Conservation (phyloP, 495 filamentous ascomycete species). For the Hypoxylon lienhwacheense region DNA sequence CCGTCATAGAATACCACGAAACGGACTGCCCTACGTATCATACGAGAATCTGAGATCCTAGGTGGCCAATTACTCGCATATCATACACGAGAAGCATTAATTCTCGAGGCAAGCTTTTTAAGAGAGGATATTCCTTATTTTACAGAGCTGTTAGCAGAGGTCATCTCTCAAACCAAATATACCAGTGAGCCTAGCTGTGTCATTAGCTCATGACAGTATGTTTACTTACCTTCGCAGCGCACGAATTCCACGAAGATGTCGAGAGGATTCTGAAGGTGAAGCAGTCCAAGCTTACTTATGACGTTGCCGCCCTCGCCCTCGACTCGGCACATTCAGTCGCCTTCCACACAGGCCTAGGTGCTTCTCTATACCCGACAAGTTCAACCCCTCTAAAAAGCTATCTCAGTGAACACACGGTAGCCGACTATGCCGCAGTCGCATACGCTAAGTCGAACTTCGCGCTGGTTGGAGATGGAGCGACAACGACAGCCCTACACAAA, state of each 20-base stretch:
- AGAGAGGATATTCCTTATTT: constrained; percentile 96
- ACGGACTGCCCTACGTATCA: constrained; percentile 86
- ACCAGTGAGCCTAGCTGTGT: constrained; percentile 59
- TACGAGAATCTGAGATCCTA: constrained; percentile 90
- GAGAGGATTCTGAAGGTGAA: constrained; percentile 67
- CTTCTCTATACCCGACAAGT: constrained; percentile 68
- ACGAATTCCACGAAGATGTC: constrained; percentile 88
- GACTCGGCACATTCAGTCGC: constrained; percentile 85
- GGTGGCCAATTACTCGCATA: constrained; percentile 81
- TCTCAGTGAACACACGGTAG: constrained; percentile 69
- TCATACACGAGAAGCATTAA: constrained; percentile 89
- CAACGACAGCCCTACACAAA: constrained; percentile 73
- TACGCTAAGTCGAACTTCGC: constrained; percentile 90
- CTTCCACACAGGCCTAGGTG: constrained; percentile 92
- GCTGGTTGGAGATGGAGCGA: constrained; percentile 84
- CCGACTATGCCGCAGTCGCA: constrained; percentile 69
- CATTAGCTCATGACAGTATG: constrained; percentile 28
- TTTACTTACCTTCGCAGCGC: constrained; percentile 54
- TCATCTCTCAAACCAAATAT: constrained; percentile 83
- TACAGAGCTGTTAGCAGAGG: constrained; percentile 90
- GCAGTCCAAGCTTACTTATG: constrained; percentile 66
- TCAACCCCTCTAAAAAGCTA: constrained; percentile 73
- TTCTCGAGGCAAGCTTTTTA: constrained; percentile 91
- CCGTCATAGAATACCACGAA: constrained; percentile 72
- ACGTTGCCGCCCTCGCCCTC: constrained; percentile 71